These are phyloP conservation scores for Globisporangium spiculum DNA, from an alignment of 352 stramenopile species.

Conservation along the genomic window DNA sequence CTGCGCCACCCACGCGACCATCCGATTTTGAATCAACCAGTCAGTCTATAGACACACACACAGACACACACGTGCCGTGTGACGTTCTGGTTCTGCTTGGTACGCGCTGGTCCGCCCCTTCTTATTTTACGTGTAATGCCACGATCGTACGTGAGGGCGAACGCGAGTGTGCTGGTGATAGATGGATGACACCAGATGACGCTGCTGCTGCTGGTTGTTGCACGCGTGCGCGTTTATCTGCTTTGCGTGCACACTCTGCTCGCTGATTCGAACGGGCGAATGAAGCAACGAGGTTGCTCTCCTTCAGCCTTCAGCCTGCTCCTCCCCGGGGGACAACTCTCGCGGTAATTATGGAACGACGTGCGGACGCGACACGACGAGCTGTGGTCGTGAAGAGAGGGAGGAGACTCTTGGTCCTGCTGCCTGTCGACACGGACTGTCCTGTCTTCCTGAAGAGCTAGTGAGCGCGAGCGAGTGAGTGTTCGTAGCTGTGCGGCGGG, in stretches of 20 bases:
- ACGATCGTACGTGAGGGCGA: background rate
- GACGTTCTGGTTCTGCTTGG: background rate
- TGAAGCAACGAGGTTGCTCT: background rate
- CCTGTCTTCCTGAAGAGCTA: background rate
- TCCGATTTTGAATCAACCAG: conserved; percentile 6
- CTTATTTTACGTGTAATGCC: background rate
- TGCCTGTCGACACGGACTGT: background rate
- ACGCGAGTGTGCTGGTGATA: no score
- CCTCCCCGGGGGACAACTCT: background rate
- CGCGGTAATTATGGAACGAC: background rate
- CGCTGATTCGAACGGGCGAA: background rate
- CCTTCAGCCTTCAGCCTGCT: background rate
- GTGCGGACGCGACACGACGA: background rate
- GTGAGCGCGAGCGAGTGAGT: background rate
- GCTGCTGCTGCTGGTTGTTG: background rate
- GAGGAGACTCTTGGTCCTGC: background rate
- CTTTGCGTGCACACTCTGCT: background rate
- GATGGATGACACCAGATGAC: background rate
- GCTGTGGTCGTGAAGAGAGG: background rate
- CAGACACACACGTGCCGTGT: background rate
- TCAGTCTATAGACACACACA: background rate
- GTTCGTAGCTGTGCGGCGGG: background rate
- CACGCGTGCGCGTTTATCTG: no score
- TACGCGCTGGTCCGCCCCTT: background rate
- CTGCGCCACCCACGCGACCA: conserved; percentile 42